Conservation (phyloP, 2,329 filamentous ascomycete species). For the Pseudopithomyces maydicus region DNA sequence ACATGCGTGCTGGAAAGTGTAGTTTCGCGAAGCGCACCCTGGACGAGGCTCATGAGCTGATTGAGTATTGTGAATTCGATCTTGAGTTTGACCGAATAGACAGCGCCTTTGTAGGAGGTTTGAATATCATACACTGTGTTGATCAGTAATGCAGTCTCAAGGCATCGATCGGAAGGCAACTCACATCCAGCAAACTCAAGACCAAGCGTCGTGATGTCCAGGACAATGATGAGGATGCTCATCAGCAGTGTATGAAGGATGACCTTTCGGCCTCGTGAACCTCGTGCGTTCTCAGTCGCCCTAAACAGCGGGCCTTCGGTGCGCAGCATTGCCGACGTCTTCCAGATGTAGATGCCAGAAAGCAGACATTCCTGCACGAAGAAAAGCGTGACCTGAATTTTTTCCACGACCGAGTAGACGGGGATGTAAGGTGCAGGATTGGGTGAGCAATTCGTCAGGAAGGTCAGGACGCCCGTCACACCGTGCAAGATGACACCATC, state of each 20-base stretch:
- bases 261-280: slow-evolving; percentile 16
- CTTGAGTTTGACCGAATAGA: slow-evolving; percentile 54
- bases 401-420: slow-evolving; percentile 43
- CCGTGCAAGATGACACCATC: slow-evolving; percentile 58
- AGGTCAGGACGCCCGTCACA: slow-evolving; percentile 55
- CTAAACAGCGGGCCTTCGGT: slow-evolving; percentile 12
- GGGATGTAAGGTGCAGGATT: slow-evolving; percentile 30
- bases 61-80: slow-evolving; percentile 61
- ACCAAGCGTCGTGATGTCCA: slow-evolving; percentile 47
- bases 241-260: slow-evolving; percentile 42
- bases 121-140: slow-evolving; percentile 25
- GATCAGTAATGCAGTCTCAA: not conserved
- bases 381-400: slow-evolving; percentile 44
- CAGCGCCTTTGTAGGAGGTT: slow-evolving; percentile 43
- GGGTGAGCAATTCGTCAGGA: slow-evolving; percentile 47
- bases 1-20: not conserved
- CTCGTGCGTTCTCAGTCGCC: slow-evolving; percentile 8
- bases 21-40: slow-evolving; percentile 10
- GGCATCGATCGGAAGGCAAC: not conserved
- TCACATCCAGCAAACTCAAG: slow-evolving; percentile 42
- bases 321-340: slow-evolving; percentile 32
- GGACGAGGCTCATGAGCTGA: slow-evolving; percentile 25
- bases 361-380: slow-evolving; percentile 40
- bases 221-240: slow-evolving; percentile 45
- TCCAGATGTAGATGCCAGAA: slow-evolving; percentile 53